These are phyloP conservation scores for Citrullus colocynthis DNA, from an alignment of 306 rosid species.

Conservation along the genomic window DNA sequence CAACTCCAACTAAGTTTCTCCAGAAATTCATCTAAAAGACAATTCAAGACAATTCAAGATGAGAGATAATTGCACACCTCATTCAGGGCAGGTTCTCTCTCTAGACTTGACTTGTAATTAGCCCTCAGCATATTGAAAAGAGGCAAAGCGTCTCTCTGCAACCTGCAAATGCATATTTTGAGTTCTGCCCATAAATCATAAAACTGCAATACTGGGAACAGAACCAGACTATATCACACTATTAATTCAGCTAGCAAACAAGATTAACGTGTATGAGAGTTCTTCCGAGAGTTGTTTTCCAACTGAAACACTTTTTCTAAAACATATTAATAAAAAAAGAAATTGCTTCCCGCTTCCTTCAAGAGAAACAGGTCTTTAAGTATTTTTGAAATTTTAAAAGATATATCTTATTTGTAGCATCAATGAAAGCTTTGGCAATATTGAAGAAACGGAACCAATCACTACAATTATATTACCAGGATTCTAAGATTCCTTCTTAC, in stretches of 20 bases:
- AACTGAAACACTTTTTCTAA: neutral
- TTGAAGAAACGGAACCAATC: neutral
- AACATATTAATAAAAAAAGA: neutral
- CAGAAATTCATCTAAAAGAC: slow-evolving; percentile 2
- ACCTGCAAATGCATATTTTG: slow-evolving; percentile 31
- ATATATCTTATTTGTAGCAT: neutral
- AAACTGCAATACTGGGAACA: neutral
- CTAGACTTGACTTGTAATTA: slow-evolving; percentile 52
- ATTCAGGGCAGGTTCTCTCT: slow-evolving; percentile 67
- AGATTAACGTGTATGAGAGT: neutral
- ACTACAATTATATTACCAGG: neutral
- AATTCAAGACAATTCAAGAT: neutral
- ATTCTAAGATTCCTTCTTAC: neutral
- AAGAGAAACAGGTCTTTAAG: neutral
- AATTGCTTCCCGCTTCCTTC: neutral
- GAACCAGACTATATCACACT: neutral
- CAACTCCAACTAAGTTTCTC: neutral
- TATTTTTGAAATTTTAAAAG: neutral
- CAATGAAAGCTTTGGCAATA: neutral
- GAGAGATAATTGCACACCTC: slow-evolving; percentile 36
- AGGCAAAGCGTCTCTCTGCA: slow-evolving; percentile 88
- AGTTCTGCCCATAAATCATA: neutral
- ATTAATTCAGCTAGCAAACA: neutral
- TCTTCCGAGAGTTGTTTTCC: neutral
- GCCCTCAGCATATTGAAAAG: slow-evolving; percentile 70